These are phyloP conservation scores for Telopea speciosissima DNA, from an alignment of 177 flowering plant species.

Conservation along the genomic window DNA sequence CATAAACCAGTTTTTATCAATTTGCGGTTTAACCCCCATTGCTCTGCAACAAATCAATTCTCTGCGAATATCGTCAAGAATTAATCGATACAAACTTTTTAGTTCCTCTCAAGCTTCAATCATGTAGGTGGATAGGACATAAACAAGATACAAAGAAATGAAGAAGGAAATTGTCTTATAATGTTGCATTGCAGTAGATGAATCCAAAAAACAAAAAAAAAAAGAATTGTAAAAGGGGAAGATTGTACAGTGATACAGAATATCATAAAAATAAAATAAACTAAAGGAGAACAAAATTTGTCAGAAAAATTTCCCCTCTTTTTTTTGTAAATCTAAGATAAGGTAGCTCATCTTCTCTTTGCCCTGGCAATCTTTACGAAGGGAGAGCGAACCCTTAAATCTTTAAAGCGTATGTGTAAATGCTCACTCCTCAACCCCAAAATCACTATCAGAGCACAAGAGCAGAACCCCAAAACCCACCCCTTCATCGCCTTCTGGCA, in stretches of 20 bases:
- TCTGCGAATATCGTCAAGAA: too few species aligned
- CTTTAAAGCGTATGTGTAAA: conserved; percentile 17
- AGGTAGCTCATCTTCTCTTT: conserved; percentile 14
- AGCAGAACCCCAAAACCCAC: conserved; percentile 32
- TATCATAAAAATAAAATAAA: too few species aligned
- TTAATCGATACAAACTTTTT: too few species aligned
- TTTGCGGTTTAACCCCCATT: too few species aligned
- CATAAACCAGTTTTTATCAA: too few species aligned
- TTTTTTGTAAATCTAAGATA: not conserved
- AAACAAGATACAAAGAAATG: not conserved
- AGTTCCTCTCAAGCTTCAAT: too few species aligned
- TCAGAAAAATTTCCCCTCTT: not conserved
- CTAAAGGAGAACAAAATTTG: not conserved
- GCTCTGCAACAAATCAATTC: too few species aligned
- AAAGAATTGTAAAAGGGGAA: too few species aligned
- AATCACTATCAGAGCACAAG: conserved; percentile 25
- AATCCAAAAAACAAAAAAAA: too few species aligned
- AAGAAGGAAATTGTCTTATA: too few species aligned
- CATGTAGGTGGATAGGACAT: not conserved
- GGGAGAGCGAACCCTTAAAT: conserved; percentile 15
- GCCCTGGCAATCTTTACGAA: conserved; percentile 6
- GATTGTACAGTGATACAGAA: too few species aligned
- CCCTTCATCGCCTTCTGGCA: conserved; percentile 21
- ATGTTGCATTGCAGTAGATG: too few species aligned
- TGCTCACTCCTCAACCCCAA: conserved; percentile 27